These are phyloP conservation scores for Taiozyma sp. DNA, from an alignment of 1,139 yeast genomes.

Conservation along the genomic window DNA sequence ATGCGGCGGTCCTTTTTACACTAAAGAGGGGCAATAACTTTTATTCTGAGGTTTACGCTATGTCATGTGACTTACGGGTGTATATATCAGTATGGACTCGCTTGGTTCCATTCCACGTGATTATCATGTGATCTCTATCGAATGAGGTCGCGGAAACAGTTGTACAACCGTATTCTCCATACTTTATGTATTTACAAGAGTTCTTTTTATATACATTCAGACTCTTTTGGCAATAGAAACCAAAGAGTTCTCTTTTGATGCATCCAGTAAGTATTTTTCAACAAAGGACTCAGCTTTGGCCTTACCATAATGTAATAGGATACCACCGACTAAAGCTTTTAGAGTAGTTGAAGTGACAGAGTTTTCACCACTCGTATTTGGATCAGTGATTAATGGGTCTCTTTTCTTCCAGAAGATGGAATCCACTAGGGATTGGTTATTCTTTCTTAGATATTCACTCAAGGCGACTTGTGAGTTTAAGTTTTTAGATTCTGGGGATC, in stretches of 20 bases:
- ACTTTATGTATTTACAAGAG: neutral
- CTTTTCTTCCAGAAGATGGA: conserved; percentile 71
- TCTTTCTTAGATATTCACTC: conserved; percentile 46
- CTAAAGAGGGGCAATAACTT: neutral
- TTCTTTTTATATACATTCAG: neutral
- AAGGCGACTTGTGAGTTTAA: conserved; percentile 44
- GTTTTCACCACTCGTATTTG: conserved; percentile 45
- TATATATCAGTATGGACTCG: too few relatives aligned
- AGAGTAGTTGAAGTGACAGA: conserved; percentile 64
- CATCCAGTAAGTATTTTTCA: conserved; percentile 36
- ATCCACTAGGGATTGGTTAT: conserved; percentile 36
- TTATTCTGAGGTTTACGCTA: too few relatives aligned
- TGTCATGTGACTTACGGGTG: too few relatives aligned
- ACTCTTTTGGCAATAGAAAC: conserved; percentile 9
- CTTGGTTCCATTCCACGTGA: too few relatives aligned
- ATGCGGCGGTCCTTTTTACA: too few relatives aligned
- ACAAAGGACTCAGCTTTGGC: conserved; percentile 50
- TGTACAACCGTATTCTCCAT: neutral
- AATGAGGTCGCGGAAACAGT: too few relatives aligned
- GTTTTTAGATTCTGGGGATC: conserved; percentile 47
- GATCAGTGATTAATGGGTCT: conserved; percentile 47
- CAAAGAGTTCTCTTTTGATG: conserved; percentile 13
- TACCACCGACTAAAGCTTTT: conserved; percentile 77
- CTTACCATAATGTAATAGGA: conserved; percentile 65
- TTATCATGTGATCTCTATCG: too few relatives aligned